phyloP scores from a whole-genome alignment of 2,329 filamentous ascomycete species.

The Xylariaceae sp. region DNA sequence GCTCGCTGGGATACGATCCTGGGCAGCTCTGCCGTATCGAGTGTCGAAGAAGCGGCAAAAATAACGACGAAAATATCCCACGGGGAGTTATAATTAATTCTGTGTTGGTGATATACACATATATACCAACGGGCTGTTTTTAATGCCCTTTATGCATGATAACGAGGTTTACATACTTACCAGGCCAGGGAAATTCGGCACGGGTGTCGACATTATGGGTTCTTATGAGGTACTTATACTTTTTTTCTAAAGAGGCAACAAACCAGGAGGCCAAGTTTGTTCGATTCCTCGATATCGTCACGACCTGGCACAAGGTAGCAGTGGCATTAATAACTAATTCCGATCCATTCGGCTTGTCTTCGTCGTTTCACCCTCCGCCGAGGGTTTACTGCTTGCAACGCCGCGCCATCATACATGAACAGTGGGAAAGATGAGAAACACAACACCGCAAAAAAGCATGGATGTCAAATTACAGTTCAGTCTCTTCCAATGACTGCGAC shows the following conservation, averaged over 20 bases:
- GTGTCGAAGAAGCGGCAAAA: conserved; percentile 23
- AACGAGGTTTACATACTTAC: conserved; percentile 19
- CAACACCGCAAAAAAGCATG: conserved; percentile 52
- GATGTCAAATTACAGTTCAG: conserved; percentile 99
- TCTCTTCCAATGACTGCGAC: conserved; percentile 72
- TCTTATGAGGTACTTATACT: conserved; percentile 9
- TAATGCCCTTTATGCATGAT: conserved; percentile 14
- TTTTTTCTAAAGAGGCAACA: conserved; percentile 7
- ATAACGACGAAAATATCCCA: conserved; percentile 24
- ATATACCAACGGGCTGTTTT: neutral
- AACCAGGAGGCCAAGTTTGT: conserved; percentile 10
- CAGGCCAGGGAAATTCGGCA: conserved; percentile 6
- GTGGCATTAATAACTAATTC: conserved; percentile 18
- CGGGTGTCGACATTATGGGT: conserved; percentile 8
- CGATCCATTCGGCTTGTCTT: neutral
- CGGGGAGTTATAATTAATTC: conserved; percentile 27
- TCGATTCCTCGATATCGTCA: neutral
- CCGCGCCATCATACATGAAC: neutral
- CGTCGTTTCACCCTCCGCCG: neutral
- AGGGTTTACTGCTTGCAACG: neutral
- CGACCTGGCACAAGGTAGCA: conserved; percentile 3
- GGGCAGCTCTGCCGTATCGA: conserved; percentile 40
- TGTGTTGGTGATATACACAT: conserved; percentile 2
- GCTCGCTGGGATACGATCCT: conserved; percentile 73
- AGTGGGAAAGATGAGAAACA: neutral